Base-by-base conservation (phyloP, 2,329 filamentous ascomycete species). In the Hypoxylon sp. region DNA sequence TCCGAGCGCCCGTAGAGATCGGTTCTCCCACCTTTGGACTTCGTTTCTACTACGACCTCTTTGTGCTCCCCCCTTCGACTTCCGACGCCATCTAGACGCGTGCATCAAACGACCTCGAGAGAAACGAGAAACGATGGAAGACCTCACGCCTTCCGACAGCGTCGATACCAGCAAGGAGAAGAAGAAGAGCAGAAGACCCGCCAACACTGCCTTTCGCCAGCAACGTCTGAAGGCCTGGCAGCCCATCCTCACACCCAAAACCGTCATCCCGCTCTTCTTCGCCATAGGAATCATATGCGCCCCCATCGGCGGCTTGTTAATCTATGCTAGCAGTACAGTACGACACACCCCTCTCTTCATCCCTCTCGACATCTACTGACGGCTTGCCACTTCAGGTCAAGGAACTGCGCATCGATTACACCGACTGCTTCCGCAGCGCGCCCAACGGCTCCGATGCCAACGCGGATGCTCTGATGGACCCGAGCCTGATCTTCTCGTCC, bases 141-240 rank as follows among this genome's bases (percentile, higher is more conserved):
- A 83, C 71, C 72, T 75, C 50, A 73, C 78, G 57, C 75, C 74
- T 65, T 79, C 82, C 67, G 83, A 86, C 65, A 79, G 79, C 54
- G 74, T 77, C 66, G 73, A 74, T 67, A 80, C 83, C 69, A 72
- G 77, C 64, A 70, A 83, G 83, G 81, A 95, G 78, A 95, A 93
- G 81, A 85, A 89, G 77, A 97, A 97, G 86, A 96, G 86, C 83
- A 88, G 90, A 77, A 88, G 92, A 78, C 94, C 94, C 68, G 91
- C 92, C 68, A 97, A 98, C 79, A 98, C 94, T 58, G 95, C 95
- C 9, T 99, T 98, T 74, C 86, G 95, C 69, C 95, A 99, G 75
- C 95, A 99, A 78, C 88, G 95, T 73, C 79, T 99, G 76, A 97
- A 98, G 79, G 95, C 95, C 80, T 99, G 95, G 95, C 95, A 99